A percentile compares a stretch with the other conserved stretches of the same genome.
Evolutionary conservation across 495 filamentous ascomycete genomes (phyloP).

Genomic region (Aspergillus asperescens): DNA sequence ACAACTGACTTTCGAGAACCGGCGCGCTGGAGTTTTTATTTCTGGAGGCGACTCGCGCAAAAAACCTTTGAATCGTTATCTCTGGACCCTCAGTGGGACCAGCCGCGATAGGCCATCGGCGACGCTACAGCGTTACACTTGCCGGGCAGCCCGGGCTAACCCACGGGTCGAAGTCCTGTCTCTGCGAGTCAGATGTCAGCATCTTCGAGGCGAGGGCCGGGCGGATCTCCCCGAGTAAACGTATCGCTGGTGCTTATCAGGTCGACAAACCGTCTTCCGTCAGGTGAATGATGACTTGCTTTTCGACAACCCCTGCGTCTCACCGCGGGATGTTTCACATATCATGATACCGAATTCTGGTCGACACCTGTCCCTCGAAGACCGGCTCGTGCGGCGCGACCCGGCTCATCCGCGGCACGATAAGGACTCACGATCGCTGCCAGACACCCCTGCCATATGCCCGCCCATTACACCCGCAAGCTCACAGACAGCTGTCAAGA

Average conservation of each 20-base stretch:
- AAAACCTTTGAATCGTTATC: conserved; percentile 10
- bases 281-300: no score
- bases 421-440: conserved; percentile 54
- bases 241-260: conserved; percentile 10
- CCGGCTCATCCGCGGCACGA: conserved; percentile 30
- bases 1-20: conserved; percentile 1
- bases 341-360: no score
- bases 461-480: conserved; percentile 72
- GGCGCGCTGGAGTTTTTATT: conserved; percentile 8
- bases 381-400: conserved; percentile 28
- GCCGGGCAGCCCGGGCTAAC: no score
- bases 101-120: background rate
- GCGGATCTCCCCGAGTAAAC: conserved; percentile 12
- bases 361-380: conserved; percentile 15
- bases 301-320: no score
- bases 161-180: background rate
- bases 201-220: background rate
- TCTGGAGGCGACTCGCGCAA: background rate
- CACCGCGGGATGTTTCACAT: no score
- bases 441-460: conserved; percentile 70
- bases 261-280: background rate
- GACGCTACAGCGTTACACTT: background rate
- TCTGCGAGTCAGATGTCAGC: background rate
- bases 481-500: conserved; percentile 72
- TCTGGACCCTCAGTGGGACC: conserved; percentile 6